Evolutionary conservation across 202 grass and related monocot genomes (phyloP), one percentile per base, ranked within the genome.

Genomic region (Dendrocalamus latiflorus): DNA sequence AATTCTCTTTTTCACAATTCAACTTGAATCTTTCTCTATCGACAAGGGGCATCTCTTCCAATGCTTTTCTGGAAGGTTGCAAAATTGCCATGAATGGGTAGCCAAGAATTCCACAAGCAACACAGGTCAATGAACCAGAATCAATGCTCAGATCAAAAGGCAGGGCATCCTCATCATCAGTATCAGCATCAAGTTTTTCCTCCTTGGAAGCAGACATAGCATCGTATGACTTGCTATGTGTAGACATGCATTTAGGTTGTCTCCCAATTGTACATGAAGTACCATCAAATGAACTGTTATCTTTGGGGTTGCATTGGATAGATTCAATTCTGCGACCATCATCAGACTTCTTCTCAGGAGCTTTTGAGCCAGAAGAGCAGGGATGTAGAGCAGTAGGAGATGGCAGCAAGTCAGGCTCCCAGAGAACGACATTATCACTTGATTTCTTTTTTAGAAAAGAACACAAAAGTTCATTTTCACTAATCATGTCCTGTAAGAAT

Each of bases 41-140:
- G 50, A 17, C 67, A 82, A 78, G 68, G 82, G 87, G 89, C 81
- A 95, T 83, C 28, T 88, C 77, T 82, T 83, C 92, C 80, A 90
- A 86, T 84, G 89, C 87, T 87, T 92, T 84, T 81, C 84, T 85
- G 9, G 87, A 92, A 64, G 96, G 96, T 77, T 99, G 96, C 59
- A 99, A 80, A 79, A 99, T 87, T 53, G 89, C 87, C 96, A 99
- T 99, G 85, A 96, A 93, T 90, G 96, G 96, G 82, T 90, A 99
- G 30, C 96, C 96, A 73, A 99, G 96, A 83, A 99, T 96, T 67
- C 96, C 96, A 78, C 96, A 99, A 69, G 96, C 96, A 90, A 99
- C 96, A 71, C 96, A 99, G 30, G 93, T 89, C 83, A 99, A 86
- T 47, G 93, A 95, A n/a, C 96, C 96, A 17, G 96, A 99, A 91